Evolutionary conservation across 2,329 filamentous ascomycete genomes (phyloP), one percentile per base, ranked within the genome.

Genomic region (Didymosphaeria variabile): DNA sequence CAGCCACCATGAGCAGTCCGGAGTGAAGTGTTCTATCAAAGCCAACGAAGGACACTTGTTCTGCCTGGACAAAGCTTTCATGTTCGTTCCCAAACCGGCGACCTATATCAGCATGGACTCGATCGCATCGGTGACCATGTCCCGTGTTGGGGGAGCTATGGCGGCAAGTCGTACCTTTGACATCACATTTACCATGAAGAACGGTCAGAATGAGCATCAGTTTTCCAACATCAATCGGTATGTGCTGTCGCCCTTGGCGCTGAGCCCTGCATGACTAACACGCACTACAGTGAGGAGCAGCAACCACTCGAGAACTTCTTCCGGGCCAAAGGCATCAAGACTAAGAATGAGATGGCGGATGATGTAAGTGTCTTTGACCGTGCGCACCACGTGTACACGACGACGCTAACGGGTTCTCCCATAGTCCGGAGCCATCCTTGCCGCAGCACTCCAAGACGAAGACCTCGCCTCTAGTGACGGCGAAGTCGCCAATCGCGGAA

Each of bases 21-120:
- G 95, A 60, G 96, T 99, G 80, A 99, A 99, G 82, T 99, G 95
- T 80, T 97, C 94, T n/a, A 97, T 99, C 87, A 99, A 99, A 82
- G 96, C 96, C 57, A 97, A 96, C 79, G 95, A 99, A 82, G 95
- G 96, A 62, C 94, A 97, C 76, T 84, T 99, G 54, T 99, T 97
- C 86, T 97, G 94, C 78, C 83, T 99, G 68, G 95, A 99, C 80
- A 97, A 97, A 82, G 94, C 94, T 8, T 97, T 99, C 80, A 96
- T 99, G 88, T 99, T 99, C 78, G 95, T 99, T 17, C 95, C 95
- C 34, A 99, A 99, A 82, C 95, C 95, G 1, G 94, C 95, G 17
- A 97, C 94, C 1, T 99, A 98, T 81, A 94, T 99, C 62, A 91
- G 92, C 62, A 96, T 97, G 81, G 95, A 99, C 73, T 92, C 97